Base-by-base conservation (phyloP, 2,329 filamentous ascomycete genomes). In the Nectriaceae sp. region DNA sequence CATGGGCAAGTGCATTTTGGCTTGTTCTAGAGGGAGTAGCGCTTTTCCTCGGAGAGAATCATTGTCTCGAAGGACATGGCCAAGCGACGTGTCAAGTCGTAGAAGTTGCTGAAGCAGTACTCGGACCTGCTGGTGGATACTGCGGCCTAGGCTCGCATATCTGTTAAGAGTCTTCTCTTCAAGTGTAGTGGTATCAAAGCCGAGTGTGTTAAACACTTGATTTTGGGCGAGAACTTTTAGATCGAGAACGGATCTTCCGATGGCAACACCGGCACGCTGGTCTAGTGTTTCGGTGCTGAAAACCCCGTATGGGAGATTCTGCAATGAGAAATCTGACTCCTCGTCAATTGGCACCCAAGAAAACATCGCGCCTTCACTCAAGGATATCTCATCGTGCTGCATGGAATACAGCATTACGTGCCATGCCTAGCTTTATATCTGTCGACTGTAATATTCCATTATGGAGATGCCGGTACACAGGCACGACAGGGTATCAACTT, bases 191-290 rank as follows among this genome's bases (percentile, higher is more conserved):
- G 57, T 44, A 5, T 62, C 52, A 5, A 71, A 53, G 0, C 61
- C 57, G 11, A 61, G 20, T 24, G 52, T 54, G 8, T 60, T 58
- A 40, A 79, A 77, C 5, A 79, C 75, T 21, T 60, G 62, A 4
- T 59, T 52, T 15, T 47, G 47, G 0, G 84, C 75, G 54, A 90
- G 89, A 2, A 72, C 74, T 36, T 79, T 77, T 11, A 94, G 73
- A 56, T 93, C 87, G 16, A 93, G 72, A 0, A 82, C 87, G 65
- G 88, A 74, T 13, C 84, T 77, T 40, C 89, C 89, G 59, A 93
- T 87, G 15, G 88, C 88, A 49, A 89, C 73, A 8, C 87, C 89
- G 4, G 83, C 78, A 18, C 84, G 84, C 6, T 76, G 85, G 24
- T 75, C 6, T 18, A 10, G 6, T 11, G 33, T 11, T 11, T 37